A percentile compares a stretch with the other conserved stretches of the same genome.
Conservation (phyloP, 805 yeast genomes). For the Cyberlindnera bimundalis region DNA sequence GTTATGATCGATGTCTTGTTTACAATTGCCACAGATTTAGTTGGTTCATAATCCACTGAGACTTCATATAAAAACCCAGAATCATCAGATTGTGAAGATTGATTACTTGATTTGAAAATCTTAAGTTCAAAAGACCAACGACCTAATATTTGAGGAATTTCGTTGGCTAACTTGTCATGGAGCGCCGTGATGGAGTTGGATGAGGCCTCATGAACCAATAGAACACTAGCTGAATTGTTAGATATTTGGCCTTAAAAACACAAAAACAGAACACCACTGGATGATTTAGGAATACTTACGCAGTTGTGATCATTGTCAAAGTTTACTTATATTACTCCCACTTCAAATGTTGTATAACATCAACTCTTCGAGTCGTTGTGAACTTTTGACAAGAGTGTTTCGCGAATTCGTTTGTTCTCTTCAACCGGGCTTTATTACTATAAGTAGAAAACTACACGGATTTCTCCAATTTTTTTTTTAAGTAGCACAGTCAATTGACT, state of each 20-base stretch:
- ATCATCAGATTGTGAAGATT: slow-evolving; percentile 27
- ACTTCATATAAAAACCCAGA: slow-evolving; percentile 16
- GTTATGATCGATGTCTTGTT: slow-evolving; percentile 29
- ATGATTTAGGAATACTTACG: slow-evolving; percentile 8
- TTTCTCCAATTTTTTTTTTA: not conserved
- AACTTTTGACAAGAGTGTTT: no score
- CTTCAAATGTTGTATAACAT: no score
- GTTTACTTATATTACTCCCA: no score
- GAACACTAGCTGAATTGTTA: slow-evolving; percentile 28
- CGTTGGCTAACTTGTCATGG: slow-evolving; percentile 69
- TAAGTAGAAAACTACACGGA: not conserved
- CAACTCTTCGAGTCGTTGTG: no score
- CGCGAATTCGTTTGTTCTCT: slow-evolving; percentile 1
- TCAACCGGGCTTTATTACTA: no score
- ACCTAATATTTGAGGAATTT: slow-evolving; percentile 56
- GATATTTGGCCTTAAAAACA: no score
- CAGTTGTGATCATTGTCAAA: slow-evolving; percentile 5
- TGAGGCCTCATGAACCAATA: slow-evolving; percentile 41
- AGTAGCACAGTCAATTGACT: not conserved
- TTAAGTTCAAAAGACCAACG: slow-evolving; percentile 70
- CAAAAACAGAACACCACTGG: no score
- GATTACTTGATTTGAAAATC: slow-evolving; percentile 61
- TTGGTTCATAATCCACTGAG: slow-evolving; percentile 18
- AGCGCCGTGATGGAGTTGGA: slow-evolving; percentile 64
- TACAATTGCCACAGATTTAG: slow-evolving; percentile 19